Evolutionary conservation across 2,329 filamentous ascomycete genomes (phyloP), one percentile per base, ranked within the genome.

Genomic region (Hawksworthiomyces lignivorus): DNA sequence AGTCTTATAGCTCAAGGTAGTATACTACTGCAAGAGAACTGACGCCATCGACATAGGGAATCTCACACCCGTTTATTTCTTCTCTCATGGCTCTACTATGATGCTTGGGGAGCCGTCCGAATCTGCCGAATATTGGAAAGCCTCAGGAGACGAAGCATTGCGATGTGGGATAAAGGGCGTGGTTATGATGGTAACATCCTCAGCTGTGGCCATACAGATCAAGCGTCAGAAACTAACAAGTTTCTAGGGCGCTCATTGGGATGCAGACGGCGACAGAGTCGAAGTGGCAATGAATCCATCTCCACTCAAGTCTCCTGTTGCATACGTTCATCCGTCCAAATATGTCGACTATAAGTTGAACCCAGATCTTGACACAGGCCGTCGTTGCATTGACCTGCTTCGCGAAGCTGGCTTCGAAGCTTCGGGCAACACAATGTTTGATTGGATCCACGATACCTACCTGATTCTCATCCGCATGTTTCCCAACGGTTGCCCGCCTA

Each of bases 361-460:
- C 32, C 70, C 80, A 0, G 80, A 84, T 56, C 61, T 83, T 2
- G 52, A 59, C 5, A 75, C 67, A 9, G 70, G 67, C 1, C 56
- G 69, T 15, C 61, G 62, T 8, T 73, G 72, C 52, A 65, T 80
- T 34, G 50, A 58, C 0, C 60, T 76, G 39, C 65, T 84, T 2
- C 49, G 58, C 5, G 53, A 56, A 3, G 65, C 67, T 2, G 77
- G 78, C 8, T 73, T 83, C 58, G 63, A 74, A 26, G 75, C 69
- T 2, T 54, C 58, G 4, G 61, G 57, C 2, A 78, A 83, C 53
- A 51, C 65, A 0, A 64, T 54, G 0, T 84, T 84, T 49, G 75
- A 84, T 53, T 84, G 80, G 80, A 84, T 84, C 54, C 80, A 85
- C 62, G 81, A 85, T 57, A 82, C 77, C 0, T 84, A 77, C 53